Conservation (phyloP, 192 early-diverging fungal genomes). For the Coemansia sp. region DNA sequence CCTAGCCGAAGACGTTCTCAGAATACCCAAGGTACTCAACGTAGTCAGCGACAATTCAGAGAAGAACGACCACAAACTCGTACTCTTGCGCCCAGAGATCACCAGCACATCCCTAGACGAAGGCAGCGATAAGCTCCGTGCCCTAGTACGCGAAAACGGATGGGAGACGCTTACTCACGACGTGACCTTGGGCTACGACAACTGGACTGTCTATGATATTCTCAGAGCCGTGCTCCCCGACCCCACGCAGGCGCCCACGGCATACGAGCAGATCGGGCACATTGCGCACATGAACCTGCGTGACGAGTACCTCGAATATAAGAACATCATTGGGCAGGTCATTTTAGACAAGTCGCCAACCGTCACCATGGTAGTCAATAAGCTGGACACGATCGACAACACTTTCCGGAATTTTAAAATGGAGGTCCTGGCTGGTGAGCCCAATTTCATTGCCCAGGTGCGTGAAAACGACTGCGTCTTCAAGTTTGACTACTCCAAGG, state of each 20-base stretch:
- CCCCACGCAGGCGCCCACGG: conserved; percentile 76
- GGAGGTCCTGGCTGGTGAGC: conserved; percentile 92
- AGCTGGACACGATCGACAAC: conserved; percentile 91
- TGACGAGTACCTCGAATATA: conserved; percentile 87
- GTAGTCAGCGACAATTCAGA: conserved; percentile 56
- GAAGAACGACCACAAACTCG: conserved; percentile 31
- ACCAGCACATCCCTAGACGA: conserved; percentile 8
- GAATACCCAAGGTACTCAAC: conserved; percentile 64
- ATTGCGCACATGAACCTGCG: conserved; percentile 98
- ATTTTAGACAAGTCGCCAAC: conserved; percentile 93
- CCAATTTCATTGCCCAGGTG: conserved; percentile 82
- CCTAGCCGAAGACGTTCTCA: conserved; percentile 55
- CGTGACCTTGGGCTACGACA: conserved; percentile 75
- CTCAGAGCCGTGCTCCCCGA: conserved; percentile 84
- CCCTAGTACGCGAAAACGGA: conserved; percentile 7
- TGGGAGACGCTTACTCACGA: conserved; percentile 45
- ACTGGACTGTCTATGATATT: conserved; percentile 94
- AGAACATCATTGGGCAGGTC: conserved; percentile 88
- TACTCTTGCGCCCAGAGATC: conserved; percentile 57
- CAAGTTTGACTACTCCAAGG: conserved; percentile 91
- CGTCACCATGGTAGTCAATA: conserved; percentile 94
- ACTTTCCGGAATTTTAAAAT: conserved; percentile 96
- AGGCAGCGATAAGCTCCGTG: conserved; percentile 21
- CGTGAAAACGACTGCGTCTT: conserved; percentile 90
- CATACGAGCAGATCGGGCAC: conserved; percentile 86